A percentile compares a stretch with the other conserved stretches of the same genome.
Evolutionary conservation across 2,329 filamentous ascomycete species (phyloP).

Genomic region (Davidsoniella eucalypti): DNA sequence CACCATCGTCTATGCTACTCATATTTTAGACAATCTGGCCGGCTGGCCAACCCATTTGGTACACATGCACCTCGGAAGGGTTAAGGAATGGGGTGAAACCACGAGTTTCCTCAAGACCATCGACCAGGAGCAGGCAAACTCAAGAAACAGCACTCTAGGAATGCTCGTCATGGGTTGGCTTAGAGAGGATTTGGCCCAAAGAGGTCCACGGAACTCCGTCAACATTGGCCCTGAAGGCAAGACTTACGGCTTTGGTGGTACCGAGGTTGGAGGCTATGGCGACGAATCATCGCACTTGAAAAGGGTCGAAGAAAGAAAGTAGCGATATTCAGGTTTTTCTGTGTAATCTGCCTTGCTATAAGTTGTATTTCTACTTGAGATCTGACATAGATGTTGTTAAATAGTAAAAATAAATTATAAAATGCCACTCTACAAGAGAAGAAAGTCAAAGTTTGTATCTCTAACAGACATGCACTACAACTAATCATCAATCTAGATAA

Average conservation of each 20-base stretch:
- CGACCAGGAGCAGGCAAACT: conserved; percentile 20
- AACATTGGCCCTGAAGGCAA: conserved; percentile 43
- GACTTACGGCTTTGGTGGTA: conserved; percentile 39
- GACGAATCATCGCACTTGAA: conserved; percentile 28
- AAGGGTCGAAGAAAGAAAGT: neutral
- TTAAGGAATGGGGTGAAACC: conserved; percentile 72
- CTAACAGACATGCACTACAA: too few species aligned
- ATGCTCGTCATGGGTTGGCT: conserved; percentile 83
- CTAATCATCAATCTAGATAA: too few species aligned
- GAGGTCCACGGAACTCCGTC: conserved; percentile 55
- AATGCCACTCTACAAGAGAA: too few species aligned
- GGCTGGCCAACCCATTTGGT: conserved; percentile 92
- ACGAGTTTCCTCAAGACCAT: conserved; percentile 47
- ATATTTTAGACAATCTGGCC: conserved; percentile 89
- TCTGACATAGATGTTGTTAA: too few species aligned
- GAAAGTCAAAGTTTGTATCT: too few species aligned
- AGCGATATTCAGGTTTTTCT: too few species aligned
- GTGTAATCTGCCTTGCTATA: too few species aligned
- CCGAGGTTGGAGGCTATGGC: conserved; percentile 38
- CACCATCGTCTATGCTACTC: conserved; percentile 93
- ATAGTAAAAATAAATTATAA: too few species aligned
- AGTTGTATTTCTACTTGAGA: too few species aligned
- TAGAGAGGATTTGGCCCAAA: conserved; percentile 57
- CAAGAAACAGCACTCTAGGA: conserved; percentile 69
- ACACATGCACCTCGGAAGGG: conserved; percentile 79